Evolutionary conservation across 2,329 filamentous ascomycete genomes (phyloP), one percentile per base, ranked within the genome.

Genomic region (Exophiala oligosperma): DNA sequence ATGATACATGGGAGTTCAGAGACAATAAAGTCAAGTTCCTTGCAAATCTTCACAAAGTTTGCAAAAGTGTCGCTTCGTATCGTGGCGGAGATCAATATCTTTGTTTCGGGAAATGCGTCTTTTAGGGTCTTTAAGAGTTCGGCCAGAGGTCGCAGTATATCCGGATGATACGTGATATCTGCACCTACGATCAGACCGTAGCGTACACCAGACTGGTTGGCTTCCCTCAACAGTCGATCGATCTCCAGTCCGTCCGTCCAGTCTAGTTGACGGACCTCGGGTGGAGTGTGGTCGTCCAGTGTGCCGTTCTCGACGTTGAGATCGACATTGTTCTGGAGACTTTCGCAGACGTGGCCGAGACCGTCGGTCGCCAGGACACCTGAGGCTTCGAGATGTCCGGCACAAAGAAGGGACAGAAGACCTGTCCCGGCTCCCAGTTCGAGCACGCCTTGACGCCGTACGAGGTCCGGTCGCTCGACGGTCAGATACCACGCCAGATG

Each of bases 341-440:
- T 70, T 29, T 72, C 69, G 47, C 78, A 71, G 29, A 79, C 66
- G 29, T 70, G 69, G 1, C 66, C 69, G 37, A 88, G 84, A 7
- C 85, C 84, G 68, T 90, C 87, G 1, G 86, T 89, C 3, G 81
- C 78, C 11, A 84, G 77, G 9, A 88, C 80, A 29, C 77, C 77
- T 28, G 70, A 72, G 3, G 82, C 81, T 47, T 72, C 73, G 1
- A 89, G 76, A 66, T 83, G 74, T 60, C 83, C 85, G 1, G 83
- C 82, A 64, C 83, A 86, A 9, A 88, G 75, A 23, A 89, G 80
- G 1, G 84, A 84, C 9, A 89, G 69, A 62, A 89, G 82, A 0
- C 87, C 87, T 3, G 86, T 88, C 1, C 87, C 86, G 21, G 85
- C 84, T 32, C 87, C 87, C 3, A 89, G 77, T 68, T 89, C 86